phyloP scores from a whole-genome alignment of 2,329 filamentous ascomycete species.

The Monosporascus sp. region DNA sequence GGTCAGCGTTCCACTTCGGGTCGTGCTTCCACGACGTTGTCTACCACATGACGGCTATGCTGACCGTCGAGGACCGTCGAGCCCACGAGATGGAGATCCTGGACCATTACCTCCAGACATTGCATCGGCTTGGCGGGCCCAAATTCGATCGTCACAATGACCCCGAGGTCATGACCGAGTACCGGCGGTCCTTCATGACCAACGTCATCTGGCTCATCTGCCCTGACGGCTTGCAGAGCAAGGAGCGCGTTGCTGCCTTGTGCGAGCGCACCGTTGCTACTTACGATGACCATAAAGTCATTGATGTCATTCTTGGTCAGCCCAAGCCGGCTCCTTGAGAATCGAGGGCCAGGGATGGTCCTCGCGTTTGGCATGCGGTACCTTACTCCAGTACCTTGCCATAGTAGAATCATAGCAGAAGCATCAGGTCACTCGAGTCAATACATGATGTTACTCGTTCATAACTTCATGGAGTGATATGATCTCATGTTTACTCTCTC shows the following conservation, averaged over 20 bases:
- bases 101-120: conserved; percentile 29
- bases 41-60: conserved; percentile 33
- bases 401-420: no score
- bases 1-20: conserved; percentile 34
- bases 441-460: no score
- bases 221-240: conserved; percentile 26
- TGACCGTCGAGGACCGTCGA: conserved; percentile 34
- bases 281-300: conserved; percentile 31
- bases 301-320: conserved; percentile 22
- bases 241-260: conserved; percentile 28
- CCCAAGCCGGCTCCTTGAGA: not conserved
- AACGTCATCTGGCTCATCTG: conserved; percentile 26
- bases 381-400: no score
- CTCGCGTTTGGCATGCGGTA: no score
- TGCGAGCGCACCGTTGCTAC: conserved; percentile 29
- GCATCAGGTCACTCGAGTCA: no score
- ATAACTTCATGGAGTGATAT: no score
- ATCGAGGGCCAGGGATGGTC: no score
- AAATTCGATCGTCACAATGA: conserved; percentile 22
- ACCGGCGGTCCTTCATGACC: conserved; percentile 26
- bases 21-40: conserved; percentile 38
- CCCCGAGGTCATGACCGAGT: conserved; percentile 25
- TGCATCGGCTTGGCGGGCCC: conserved; percentile 28
- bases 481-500: no score
- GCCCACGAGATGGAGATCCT: conserved; percentile 32